A percentile compares a stretch with the other conserved stretches of the same genome.
Evolutionary conservation across 1,284 basidiomycete genomes (phyloP).

Genomic region (Xanthoconium separans): DNA sequence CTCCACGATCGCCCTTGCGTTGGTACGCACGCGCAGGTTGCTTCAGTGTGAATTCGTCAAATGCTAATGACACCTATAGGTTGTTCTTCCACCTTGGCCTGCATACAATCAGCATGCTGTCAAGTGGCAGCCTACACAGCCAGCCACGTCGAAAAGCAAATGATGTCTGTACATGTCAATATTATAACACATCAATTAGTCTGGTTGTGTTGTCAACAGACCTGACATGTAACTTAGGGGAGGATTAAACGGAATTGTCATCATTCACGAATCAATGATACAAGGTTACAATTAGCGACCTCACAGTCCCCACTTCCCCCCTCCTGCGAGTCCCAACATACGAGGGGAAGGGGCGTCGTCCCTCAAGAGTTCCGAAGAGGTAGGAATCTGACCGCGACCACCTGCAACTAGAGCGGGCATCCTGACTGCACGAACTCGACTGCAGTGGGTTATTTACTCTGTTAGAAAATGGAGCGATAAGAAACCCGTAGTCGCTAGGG

Average conservation of each 20-base stretch:
- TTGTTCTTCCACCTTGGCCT: slow-evolving; percentile 70
- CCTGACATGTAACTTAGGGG: background rate
- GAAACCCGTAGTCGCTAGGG: background rate
- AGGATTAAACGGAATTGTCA: slow-evolving; percentile 2
- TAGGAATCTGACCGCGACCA: slow-evolving; percentile 16
- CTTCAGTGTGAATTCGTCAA: background rate
- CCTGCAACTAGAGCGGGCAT: slow-evolving; percentile 15
- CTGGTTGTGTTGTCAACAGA: no score
- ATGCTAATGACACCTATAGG: slow-evolving; percentile 35
- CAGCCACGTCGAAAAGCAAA: slow-evolving; percentile 22
- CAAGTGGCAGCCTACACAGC: slow-evolving; percentile 54
- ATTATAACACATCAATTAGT: no score
- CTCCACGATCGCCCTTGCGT: slow-evolving; percentile 43
- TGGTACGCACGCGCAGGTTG: slow-evolving; percentile 45
- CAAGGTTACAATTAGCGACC: slow-evolving; percentile 23
- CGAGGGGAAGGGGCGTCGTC: slow-evolving; percentile 17
- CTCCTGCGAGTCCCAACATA: slow-evolving; percentile 25
- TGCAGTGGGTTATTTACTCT: slow-evolving; percentile 28
- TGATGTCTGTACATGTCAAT: no score
- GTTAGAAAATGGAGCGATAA: slow-evolving; percentile 11
- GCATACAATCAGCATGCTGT: slow-evolving; percentile 64
- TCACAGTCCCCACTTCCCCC: slow-evolving; percentile 22
- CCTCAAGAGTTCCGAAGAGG: slow-evolving; percentile 23
- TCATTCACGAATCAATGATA: slow-evolving; percentile 22
- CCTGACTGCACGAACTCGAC: slow-evolving; percentile 30